A percentile compares a stretch with the other conserved stretches of the same genome.
Evolutionary conservation across 2,329 filamentous ascomycete species (phyloP).

Genomic region (Lecanicillium sp.): DNA sequence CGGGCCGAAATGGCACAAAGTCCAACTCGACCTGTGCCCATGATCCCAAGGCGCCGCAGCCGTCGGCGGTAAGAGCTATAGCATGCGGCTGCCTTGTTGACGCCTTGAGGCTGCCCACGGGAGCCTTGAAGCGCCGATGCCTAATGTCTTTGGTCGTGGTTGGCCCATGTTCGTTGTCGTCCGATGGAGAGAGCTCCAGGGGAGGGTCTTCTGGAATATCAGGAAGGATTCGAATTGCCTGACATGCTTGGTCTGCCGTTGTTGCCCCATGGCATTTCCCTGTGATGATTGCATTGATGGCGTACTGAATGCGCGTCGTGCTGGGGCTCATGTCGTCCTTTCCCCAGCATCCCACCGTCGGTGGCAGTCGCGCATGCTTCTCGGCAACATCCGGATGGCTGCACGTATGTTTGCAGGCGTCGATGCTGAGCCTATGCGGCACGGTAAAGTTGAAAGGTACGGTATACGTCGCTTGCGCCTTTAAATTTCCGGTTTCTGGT

Average conservation of each 20-base stretch:
- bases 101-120: too few species aligned
- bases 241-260: too few species aligned
- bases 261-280: not conserved
- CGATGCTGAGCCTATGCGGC: conserved; percentile 41
- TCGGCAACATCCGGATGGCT: conserved; percentile 32
- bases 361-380: conserved; percentile 39
- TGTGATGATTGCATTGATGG: conserved; percentile 29
- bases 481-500: conserved; percentile 35
- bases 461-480: conserved; percentile 32
- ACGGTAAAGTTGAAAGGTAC: conserved; percentile 45
- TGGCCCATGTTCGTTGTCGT: not conserved
- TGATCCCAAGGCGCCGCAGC: too few species aligned
- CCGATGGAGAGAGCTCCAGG: too few species aligned
- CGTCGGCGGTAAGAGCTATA: too few species aligned
- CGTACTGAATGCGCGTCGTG: conserved; percentile 41
- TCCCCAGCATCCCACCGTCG: conserved; percentile 36
- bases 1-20: too few species aligned
- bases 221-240: too few species aligned
- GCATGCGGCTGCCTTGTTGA: too few species aligned
- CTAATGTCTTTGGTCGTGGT: not conserved
- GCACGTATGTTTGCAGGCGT: conserved; percentile 38
- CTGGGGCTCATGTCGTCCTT: conserved; percentile 40
- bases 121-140: too few species aligned
- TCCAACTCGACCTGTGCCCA: too few species aligned
- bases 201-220: too few species aligned